Conservation (phyloP, 2,329 filamentous ascomycete species). For the Cryphonectria japonica region DNA sequence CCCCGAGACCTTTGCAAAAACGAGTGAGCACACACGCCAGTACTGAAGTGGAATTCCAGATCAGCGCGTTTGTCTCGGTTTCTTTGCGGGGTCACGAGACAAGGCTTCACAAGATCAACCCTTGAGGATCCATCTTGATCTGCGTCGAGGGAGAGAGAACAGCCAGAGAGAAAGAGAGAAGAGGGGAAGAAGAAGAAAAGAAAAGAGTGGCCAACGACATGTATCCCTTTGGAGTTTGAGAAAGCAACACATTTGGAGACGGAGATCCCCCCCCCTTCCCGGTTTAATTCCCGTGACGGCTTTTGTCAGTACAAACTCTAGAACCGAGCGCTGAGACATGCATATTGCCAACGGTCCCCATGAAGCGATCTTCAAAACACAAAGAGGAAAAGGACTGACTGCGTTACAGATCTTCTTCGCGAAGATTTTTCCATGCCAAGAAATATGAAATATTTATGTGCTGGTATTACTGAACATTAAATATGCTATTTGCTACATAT, state of each 20-base stretch:
- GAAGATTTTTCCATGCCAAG: neutral
- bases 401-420: neutral
- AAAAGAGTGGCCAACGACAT: neutral
- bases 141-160: neutral
- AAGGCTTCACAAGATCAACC: neutral
- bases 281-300: neutral
- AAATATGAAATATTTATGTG: neutral
- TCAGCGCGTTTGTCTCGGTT: constrained; percentile 2
- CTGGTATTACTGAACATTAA: no score
- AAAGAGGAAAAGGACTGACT: neutral
- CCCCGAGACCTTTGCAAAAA: neutral
- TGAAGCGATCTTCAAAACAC: neutral
- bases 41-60: constrained; percentile 3
- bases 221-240: neutral
- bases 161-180: no score
- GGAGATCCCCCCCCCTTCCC: no score
- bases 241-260: neutral
- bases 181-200: neutral
- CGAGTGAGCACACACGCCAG: neutral
- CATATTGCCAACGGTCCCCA: neutral
- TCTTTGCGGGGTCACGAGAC: constrained; percentile 6
- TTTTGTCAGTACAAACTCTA: neutral
- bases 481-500: no score
- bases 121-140: neutral
- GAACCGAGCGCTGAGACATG: constrained; percentile 6